phyloP scores from a whole-genome alignment of 768 basidiomycete species.

The Auricularia heimuer region DNA sequence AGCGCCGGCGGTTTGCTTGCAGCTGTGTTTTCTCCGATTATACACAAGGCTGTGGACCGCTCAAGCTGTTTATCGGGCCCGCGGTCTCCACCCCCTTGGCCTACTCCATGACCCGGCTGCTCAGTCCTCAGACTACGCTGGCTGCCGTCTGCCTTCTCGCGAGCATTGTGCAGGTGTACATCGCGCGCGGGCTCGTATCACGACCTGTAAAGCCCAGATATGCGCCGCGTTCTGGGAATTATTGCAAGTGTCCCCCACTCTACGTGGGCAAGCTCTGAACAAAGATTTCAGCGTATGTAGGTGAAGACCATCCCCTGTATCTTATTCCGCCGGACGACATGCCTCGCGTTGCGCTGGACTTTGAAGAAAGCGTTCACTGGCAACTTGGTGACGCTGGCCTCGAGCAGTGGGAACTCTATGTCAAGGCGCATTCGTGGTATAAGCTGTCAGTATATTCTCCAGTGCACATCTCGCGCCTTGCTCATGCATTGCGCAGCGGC shows the following conservation, averaged over 20 bases:
- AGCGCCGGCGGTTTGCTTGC: too few relatives aligned
- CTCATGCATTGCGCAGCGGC: neutral
- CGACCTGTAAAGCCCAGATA: neutral
- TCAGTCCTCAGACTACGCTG: neutral
- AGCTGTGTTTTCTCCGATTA: too few relatives aligned
- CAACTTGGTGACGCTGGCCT: neutral
- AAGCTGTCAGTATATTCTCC: neutral
- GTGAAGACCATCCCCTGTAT: neutral
- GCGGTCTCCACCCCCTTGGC: too few relatives aligned
- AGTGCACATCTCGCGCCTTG: neutral
- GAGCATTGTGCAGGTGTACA: neutral
- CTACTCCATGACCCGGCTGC: neutral
- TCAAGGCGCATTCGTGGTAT: neutral
- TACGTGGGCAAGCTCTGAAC: neutral
- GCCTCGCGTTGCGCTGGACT: neutral
- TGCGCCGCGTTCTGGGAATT: neutral
- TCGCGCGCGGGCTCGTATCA: neutral
- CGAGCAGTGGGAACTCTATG: neutral
- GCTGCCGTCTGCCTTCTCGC: neutral
- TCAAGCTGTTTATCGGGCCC: too few relatives aligned
- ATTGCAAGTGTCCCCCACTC: neutral
- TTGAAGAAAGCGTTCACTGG: neutral
- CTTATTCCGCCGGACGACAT: neutral
- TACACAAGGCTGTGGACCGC: too few relatives aligned
- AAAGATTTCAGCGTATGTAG: neutral